Evolutionary conservation across 2,329 filamentous ascomycete genomes (phyloP).

Genomic region (Anisogramma anomala): DNA sequence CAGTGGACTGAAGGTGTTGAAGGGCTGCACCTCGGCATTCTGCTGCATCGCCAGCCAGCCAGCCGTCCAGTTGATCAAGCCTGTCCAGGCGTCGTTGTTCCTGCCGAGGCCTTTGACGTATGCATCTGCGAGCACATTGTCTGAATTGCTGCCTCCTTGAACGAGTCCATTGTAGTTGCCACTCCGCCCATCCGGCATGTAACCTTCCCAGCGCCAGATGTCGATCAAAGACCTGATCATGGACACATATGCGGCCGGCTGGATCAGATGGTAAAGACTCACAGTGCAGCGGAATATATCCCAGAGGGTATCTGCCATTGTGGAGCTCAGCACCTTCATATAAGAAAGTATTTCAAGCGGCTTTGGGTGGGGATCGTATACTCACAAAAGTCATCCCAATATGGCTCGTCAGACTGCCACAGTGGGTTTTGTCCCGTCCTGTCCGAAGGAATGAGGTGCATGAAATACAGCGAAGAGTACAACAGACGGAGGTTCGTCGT

Average conservation of each 20-base stretch:
- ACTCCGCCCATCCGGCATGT: constrained; percentile 60
- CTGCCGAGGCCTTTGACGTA: constrained; percentile 53
- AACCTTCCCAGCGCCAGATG: constrained; percentile 53
- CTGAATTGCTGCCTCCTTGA: constrained; percentile 64
- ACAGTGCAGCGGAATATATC: constrained; percentile 59
- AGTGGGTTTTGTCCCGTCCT: constrained; percentile 57
- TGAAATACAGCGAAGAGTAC: constrained; percentile 48
- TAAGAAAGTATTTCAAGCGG: no score
- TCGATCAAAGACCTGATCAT: constrained; percentile 64
- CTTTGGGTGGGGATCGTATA: no score
- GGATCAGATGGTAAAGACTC: constrained; percentile 57
- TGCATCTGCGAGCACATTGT: constrained; percentile 56
- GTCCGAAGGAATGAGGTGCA: constrained; percentile 50
- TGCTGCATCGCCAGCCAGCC: constrained; percentile 62
- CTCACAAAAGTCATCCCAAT: constrained; percentile 62
- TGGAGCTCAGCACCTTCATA: constrained; percentile 46
- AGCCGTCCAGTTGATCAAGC: constrained; percentile 47
- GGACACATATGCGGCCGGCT: constrained; percentile 49
- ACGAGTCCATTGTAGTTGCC: constrained; percentile 56
- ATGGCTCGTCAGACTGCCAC: constrained; percentile 55
- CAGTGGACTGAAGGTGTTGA: constrained; percentile 50
- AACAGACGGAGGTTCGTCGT: constrained; percentile 37
- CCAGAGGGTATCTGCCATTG: constrained; percentile 48
- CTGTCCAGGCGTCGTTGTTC: constrained; percentile 43
- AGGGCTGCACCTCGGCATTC: constrained; percentile 60